These are phyloP conservation scores for Ceratobasidium sp. DNA, from an alignment of 1,284 basidiomycete genomes.

Conservation along the genomic window DNA sequence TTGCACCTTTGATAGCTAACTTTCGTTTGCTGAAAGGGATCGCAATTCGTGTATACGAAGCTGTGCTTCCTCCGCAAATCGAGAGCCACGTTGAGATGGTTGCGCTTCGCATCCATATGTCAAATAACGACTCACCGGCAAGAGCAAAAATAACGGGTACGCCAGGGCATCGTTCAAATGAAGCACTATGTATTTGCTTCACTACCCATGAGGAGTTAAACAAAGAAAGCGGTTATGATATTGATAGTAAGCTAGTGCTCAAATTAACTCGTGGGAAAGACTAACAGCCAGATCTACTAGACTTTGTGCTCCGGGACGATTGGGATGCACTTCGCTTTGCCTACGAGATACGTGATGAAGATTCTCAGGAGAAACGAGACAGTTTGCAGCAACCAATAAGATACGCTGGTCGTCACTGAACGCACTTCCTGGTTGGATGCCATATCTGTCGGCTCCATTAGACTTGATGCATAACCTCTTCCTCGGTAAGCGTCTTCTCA, in stretches of 20 bases:
- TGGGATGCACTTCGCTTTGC: slow-evolving; percentile 6
- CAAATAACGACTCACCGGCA: neutral
- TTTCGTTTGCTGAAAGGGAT: slow-evolving; percentile 15
- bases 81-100: neutral
- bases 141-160: slow-evolving; percentile 2
- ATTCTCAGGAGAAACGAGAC: neutral
- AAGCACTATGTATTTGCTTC: neutral
- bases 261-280: neutral
- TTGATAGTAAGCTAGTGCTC: neutral
- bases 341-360: neutral
- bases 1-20: neutral
- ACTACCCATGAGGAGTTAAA: neutral
- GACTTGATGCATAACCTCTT: slow-evolving; percentile 59
- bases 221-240: slow-evolving; percentile 9
- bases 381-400: neutral
- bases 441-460: slow-evolving; percentile 55
- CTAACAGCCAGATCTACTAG: neutral
- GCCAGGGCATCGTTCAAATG: neutral
- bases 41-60: neutral
- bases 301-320: neutral
- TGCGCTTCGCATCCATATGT: neutral
- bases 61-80: neutral
- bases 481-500: slow-evolving; percentile 51
- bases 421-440: slow-evolving; percentile 60
- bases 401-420: slow-evolving; percentile 59